These are phyloP conservation scores for Heliamphora pulchella DNA, from an alignment of 179 eudicot species.

Conservation along the genomic window DNA sequence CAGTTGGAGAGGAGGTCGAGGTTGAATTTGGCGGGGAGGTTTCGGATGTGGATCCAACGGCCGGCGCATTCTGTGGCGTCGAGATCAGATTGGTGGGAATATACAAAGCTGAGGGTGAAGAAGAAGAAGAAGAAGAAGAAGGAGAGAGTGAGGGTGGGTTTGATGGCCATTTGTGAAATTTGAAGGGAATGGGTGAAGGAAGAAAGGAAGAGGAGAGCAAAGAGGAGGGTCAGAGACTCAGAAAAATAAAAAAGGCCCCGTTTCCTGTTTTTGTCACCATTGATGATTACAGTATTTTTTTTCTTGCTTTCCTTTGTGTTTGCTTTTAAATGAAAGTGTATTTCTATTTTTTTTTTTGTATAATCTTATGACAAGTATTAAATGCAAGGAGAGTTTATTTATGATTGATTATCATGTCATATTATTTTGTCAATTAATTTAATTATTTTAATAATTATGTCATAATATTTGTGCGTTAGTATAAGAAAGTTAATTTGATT, in stretches of 20 bases:
- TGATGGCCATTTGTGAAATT: constrained; percentile 13
- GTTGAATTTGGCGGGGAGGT: constrained; percentile 68
- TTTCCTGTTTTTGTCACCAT: background rate
- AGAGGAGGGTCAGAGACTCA: background rate
- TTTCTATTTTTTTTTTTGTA: no score
- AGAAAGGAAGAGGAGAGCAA: background rate
- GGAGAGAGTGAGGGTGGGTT: constrained; percentile 6
- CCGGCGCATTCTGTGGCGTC: constrained; percentile 36
- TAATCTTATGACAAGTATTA: no score
- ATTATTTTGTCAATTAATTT: no score
- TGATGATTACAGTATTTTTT: background rate
- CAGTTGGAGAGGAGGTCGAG: constrained; percentile 63
- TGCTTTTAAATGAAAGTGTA: no score
- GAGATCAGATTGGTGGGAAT: constrained; percentile 23
- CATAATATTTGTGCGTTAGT: no score
- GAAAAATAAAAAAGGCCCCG: background rate
- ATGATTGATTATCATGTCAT: no score
- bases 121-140: constrained; percentile 17
- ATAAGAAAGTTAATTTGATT: no score
- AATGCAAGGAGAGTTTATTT: no score
- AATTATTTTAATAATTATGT: no score
- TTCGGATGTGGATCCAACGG: constrained; percentile 67
- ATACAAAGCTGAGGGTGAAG: constrained; percentile 11
- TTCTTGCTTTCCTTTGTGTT: background rate
- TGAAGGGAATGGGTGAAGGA: background rate